Evolutionary conservation across 2,329 filamentous ascomycete genomes (phyloP), one percentile per base, ranked within the genome.

Genomic region (Epichloe elymi): DNA sequence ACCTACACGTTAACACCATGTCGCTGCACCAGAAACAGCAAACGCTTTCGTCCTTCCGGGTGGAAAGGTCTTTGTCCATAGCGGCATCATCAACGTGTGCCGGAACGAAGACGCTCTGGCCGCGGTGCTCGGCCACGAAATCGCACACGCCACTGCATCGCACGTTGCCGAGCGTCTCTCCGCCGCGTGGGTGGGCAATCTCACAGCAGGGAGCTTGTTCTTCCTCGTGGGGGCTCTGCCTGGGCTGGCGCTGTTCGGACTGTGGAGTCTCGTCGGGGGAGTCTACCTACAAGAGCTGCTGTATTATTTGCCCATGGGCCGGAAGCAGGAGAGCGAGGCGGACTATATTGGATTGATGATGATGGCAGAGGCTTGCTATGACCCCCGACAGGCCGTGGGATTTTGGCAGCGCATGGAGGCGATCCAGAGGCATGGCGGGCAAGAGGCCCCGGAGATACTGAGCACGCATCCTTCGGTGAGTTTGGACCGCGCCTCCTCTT

Each of bases 301-400:
- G n/a, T 80, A 88, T 61, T 73, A 73, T 46, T 70, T 78, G 54
- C 86, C 86, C 1, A 86, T 85, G 63, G 80, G 78, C 45, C 72
- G 86, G 46, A 76, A 75, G 61, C 85, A 89, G 67, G 86, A 86
- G 71, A 79, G 74, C 46, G 86, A 91, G 68, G 86, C 86, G 0
- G 86, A 91, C 61, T 87, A 86, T 59, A 88, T 90, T 46, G 86
- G 86, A 0, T 66, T 90, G 36, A 80, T 90, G 75, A 85, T 90
- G 75, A 90, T 90, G 84, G 80, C 85, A 0, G 79, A 87, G 67
- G 83, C 82, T 26, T 90, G 86, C 67, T 90, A 85, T 62, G 74
- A 88, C 54, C 86, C 86, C 1, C 67, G 74, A 12, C 78, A 80
- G 54, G 85, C 86, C 0, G 70, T 84, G 42, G 71, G 70, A 0